phyloP scores from a whole-genome alignment of 495 filamentous ascomycete species.

The Podospora australis region DNA sequence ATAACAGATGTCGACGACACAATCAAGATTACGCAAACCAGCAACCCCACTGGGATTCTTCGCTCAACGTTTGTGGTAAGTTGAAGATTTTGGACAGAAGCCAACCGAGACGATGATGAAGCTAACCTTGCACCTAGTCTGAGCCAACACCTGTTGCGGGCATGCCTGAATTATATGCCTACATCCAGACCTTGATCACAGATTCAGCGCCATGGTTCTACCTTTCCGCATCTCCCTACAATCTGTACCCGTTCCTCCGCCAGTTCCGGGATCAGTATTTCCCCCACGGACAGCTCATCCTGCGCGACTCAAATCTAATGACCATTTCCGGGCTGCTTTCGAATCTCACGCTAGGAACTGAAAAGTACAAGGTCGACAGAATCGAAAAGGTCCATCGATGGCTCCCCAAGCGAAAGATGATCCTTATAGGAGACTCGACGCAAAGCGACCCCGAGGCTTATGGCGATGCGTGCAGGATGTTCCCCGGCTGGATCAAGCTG shows the following conservation, averaged over 20 bases:
- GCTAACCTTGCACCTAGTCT: too few species aligned
- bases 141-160: conserved; percentile 61
- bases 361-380: conserved; percentile 79
- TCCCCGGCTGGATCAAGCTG: conserved; percentile 66
- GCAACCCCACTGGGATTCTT: conserved; percentile 69
- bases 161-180: conserved; percentile 77
- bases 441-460: conserved; percentile 91
- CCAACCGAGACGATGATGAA: too few species aligned
- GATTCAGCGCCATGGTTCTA: conserved; percentile 76
- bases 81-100: background rate
- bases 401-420: conserved; percentile 71
- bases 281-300: conserved; percentile 69
- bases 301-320: conserved; percentile 85
- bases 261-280: conserved; percentile 64
- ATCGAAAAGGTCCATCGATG: conserved; percentile 68
- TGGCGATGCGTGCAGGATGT: conserved; percentile 42
- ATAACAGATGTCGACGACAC: conserved; percentile 82
- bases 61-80: conserved; percentile 71
- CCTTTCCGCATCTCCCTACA: conserved; percentile 90
- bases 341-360: conserved; percentile 70
- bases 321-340: conserved; percentile 73
- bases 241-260: conserved; percentile 83
- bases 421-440: conserved; percentile 85
- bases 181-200: conserved; percentile 50
- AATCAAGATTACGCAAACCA: conserved; percentile 84